phyloP scores from a whole-genome alignment of 2,329 filamentous ascomycete genomes.

The Talaromyces atroroseus region DNA sequence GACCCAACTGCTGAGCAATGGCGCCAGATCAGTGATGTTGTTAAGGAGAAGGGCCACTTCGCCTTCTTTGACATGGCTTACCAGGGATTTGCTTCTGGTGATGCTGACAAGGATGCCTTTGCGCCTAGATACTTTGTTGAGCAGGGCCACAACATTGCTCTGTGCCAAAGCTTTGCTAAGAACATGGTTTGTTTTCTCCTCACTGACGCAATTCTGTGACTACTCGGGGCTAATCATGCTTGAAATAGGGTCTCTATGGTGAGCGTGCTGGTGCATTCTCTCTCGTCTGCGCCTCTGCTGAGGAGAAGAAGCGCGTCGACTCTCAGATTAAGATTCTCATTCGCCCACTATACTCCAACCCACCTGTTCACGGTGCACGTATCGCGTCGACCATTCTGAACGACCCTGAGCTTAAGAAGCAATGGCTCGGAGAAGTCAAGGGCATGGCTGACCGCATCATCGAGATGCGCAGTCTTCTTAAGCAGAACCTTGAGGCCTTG shows the following conservation, averaged over 20 bases:
- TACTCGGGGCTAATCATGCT: neutral
- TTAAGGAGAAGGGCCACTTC: constrained; percentile 83
- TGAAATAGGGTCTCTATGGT: constrained; percentile 77
- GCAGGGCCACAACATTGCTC: constrained; percentile 80
- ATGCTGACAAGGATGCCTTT: constrained; percentile 89
- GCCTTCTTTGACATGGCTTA: constrained; percentile 99
- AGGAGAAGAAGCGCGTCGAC: constrained; percentile 93
- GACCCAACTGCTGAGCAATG: constrained; percentile 91
- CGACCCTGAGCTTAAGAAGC: constrained; percentile 74
- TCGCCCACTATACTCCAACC: constrained; percentile 96
- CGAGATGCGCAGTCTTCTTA: constrained; percentile 90
- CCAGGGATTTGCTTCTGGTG: constrained; percentile 92
- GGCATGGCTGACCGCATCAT: constrained; percentile 99
- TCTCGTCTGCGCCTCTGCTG: constrained; percentile 73
- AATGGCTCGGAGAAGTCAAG: constrained; percentile 97
- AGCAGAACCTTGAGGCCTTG: constrained; percentile 89
- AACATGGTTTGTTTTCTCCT: constrained; percentile 68
- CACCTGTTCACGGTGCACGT: constrained; percentile 90
- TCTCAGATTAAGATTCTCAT: constrained; percentile 98
- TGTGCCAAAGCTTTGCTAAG: constrained; percentile 96
- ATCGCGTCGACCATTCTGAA: constrained; percentile 90
- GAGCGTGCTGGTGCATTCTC: constrained; percentile 98
- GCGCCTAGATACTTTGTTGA: constrained; percentile 89
- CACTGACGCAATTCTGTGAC: neutral
- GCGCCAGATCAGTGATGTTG: constrained; percentile 78